A percentile compares a stretch with the other conserved stretches of the same genome.
Evolutionary conservation across 345 rosid genomes (phyloP).

Genomic region (Syzygium jambos): DNA sequence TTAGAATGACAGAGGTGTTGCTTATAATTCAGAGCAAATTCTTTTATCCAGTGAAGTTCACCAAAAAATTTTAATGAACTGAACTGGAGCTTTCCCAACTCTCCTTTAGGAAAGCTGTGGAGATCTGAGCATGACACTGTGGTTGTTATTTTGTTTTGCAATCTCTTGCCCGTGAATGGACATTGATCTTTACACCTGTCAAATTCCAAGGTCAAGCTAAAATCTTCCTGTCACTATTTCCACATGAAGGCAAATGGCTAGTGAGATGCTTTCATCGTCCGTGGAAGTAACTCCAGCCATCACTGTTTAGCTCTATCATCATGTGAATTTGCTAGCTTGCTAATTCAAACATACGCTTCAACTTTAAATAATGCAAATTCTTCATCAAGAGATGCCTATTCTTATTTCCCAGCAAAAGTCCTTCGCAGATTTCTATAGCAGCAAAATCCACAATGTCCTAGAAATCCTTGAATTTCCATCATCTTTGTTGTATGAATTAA

Average conservation of each 20-base stretch:
- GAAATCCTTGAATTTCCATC: background rate
- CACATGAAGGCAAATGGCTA: background rate
- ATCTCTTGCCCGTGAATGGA: background rate
- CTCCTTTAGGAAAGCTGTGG: background rate
- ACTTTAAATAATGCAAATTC: background rate
- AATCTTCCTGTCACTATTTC: background rate
- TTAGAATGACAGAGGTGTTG: background rate
- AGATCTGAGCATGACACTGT: background rate
- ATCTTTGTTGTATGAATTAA: background rate
- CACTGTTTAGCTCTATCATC: background rate
- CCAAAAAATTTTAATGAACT: background rate
- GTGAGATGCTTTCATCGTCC: background rate
- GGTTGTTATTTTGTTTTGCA: background rate
- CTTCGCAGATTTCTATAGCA: background rate
- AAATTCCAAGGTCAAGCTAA: background rate
- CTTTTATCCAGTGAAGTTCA: background rate
- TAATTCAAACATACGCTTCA: background rate
- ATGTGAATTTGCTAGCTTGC: background rate
- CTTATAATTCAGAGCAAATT: background rate
- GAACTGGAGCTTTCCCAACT: background rate
- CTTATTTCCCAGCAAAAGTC: background rate
- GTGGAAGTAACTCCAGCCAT: background rate
- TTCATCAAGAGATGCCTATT: background rate
- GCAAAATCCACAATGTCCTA: background rate
- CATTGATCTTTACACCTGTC: background rate